Evolutionary conservation across 306 rosid genomes (phyloP), one percentile per base, ranked within the genome.

Genomic region (Potentilla sterilis): DNA sequence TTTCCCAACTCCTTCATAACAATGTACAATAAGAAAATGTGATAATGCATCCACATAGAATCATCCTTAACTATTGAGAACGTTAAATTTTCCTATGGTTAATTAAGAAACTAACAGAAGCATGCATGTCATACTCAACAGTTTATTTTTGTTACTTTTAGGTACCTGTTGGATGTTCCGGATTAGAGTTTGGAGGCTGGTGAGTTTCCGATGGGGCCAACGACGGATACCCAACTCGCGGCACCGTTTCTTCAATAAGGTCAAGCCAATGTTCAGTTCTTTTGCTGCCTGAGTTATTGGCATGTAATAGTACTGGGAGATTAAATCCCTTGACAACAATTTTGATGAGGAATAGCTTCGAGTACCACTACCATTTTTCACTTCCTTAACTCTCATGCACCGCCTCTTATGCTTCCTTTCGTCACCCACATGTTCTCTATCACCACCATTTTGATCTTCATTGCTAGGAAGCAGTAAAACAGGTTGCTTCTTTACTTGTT

Each of bases 171-270:
- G 86, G 0, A 92, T 80, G 80, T 90, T 92, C 49, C 77, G 83
- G 40, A 90, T 92, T 14, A 92, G 86, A 12, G 93, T 88, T 85
- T 92, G 91, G 2, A 95, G 90, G 71, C 99, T 95, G 87, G 79
- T 84, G 5, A 95, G 78, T 82, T 95, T 95, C 35, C 99, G 80
- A 14, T 95, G 99, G 0, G 99, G 99, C 99, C 97, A 95, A 70
- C 99, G 84, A 22, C 88, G 71, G 0, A 95, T 89, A 2, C 99
- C 99, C 78, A 95, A 76, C 51, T 92, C 96, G 21, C 97, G 84
- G 41, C 97, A 90, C 69, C 97, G 86, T 70, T 92, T 95, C 79
- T 95, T 95, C 81, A 95, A 37, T 4, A 86, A 87, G 4, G 99
- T 95, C 1, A 92, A 59, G 6, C 99, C 99, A 1, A 95, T 87